Base-by-base conservation (phyloP, 2,329 filamentous ascomycete genomes). In the Biscogniauxia mediterranea region DNA sequence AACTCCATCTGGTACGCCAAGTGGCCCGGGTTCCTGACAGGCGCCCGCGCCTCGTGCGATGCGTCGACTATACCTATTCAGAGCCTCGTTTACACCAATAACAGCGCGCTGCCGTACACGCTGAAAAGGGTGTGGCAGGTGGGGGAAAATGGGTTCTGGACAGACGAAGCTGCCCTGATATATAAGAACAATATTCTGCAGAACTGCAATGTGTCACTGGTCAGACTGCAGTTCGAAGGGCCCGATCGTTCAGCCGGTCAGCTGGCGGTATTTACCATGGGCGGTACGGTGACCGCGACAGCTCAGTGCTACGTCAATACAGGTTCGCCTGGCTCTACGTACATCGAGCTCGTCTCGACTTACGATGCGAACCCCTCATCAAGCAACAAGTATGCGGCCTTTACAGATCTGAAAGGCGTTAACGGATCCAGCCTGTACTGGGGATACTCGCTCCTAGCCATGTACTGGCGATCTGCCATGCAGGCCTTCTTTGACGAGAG, bases 11-110 rank as follows among this genome's bases (percentile, higher is more conserved):
- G 60, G 61, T 64, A 60, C 50, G 60, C 55, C 8, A 61, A 59
- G 25, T 62, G 61, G 64, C 61, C 61, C n/a, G 56, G 57, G 4
- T 64, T 62, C 42, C 20, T 66, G 13, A 57, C 59, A 8, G 59
- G 59, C n/a, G 56, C 61, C 21, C 54, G 51, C 7, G 58, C 61
- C 3, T 54, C 56, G 15, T 63, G 59, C 21, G 53, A 61, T 6
- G 19, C 61, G 3, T 52, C 57, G 1, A 61, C 26, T 15, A 58
- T 63, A 51, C 59, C 52, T 20, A 46, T 63, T 7, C 58, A 55
- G 52, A 61, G 56, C 46, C 61, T 52, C 15, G 38, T 63, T 17
- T 61, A 63, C 49, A 61, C 61, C 21, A 26, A 61, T 20, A 63
- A 58, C 23, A 52, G 49, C 42, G 59, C 59, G 11, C 61, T 63